Evolutionary conservation across 495 filamentous ascomycete species (phyloP).

Genomic region (Aspergillus diversus): DNA sequence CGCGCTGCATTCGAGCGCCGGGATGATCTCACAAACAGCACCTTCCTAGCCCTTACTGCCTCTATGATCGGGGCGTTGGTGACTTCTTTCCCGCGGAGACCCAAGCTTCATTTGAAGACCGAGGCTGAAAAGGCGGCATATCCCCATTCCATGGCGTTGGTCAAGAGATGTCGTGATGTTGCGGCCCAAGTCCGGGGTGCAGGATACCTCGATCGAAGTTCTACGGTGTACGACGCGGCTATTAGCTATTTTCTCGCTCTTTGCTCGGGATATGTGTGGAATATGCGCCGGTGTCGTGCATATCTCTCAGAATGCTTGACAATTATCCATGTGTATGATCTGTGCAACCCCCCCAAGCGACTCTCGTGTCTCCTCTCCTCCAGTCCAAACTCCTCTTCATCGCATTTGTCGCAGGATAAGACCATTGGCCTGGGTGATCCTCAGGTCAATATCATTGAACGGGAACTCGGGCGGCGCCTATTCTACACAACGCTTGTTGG

Average conservation of each 20-base stretch:
- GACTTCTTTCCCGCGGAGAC: constrained; percentile 80
- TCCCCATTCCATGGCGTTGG: constrained; percentile 70
- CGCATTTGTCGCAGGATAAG: constrained; percentile 28
- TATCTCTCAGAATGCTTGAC: constrained; percentile 76
- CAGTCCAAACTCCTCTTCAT: constrained; percentile 36
- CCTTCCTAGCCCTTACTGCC: constrained; percentile 76
- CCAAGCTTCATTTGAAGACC: constrained; percentile 68
- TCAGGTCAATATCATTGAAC: constrained; percentile 66
- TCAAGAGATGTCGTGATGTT: constrained; percentile 73
- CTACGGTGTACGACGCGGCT: constrained; percentile 78
- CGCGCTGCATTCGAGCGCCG: constrained; percentile 68
- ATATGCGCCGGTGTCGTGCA: constrained; percentile 65
- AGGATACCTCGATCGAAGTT: constrained; percentile 65
- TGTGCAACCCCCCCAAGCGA: constrained; percentile 54
- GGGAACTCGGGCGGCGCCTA: constrained; percentile 76
- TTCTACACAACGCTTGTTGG: constrained; percentile 79
- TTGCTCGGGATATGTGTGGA: constrained; percentile 69
- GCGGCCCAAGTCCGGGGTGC: constrained; percentile 72
- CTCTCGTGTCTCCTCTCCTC: constrained; percentile 23
- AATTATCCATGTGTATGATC: constrained; percentile 68
- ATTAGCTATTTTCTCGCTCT: constrained; percentile 84
- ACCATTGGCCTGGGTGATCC: constrained; percentile 25
- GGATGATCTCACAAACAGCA: constrained; percentile 68
- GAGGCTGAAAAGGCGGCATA: constrained; percentile 50
- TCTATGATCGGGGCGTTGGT: constrained; percentile 80